Conservation (phyloP, 257 asterid species). For the Perilla frutescens region DNA sequence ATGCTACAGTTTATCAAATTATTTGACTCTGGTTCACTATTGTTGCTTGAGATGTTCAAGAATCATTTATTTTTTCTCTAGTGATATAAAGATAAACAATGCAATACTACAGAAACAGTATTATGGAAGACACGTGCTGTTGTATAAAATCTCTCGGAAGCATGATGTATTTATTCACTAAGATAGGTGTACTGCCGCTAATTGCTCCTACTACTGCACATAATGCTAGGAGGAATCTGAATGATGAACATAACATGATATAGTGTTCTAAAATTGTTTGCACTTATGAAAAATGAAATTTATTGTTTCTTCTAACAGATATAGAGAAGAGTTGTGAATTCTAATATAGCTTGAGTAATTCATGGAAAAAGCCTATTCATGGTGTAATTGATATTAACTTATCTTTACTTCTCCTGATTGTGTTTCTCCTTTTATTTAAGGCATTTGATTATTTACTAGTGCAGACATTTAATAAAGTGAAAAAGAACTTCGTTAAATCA, state of each 20-base stretch:
- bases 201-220: too few species aligned
- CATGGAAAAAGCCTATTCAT: background rate
- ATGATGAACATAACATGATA: background rate
- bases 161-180: too few species aligned
- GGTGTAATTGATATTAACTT: conserved; percentile 8
- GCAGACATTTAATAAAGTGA: conserved; percentile 25
- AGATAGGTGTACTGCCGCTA: too few species aligned
- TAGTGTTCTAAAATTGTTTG: background rate
- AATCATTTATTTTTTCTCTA: too few species aligned
- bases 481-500: too few species aligned
- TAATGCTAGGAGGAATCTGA: too few species aligned
- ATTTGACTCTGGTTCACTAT: too few species aligned
- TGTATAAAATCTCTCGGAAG: too few species aligned
- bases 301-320: background rate
- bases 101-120: background rate
- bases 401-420: background rate
- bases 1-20: too few species aligned
- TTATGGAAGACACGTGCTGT: background rate
- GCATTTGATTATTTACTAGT: conserved; percentile 27
- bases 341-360: conserved; percentile 14
- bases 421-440: conserved; percentile 15
- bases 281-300: background rate
- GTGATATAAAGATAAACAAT: too few species aligned
- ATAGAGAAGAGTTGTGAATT: background rate
- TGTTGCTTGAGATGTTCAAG: too few species aligned